Percentiles rank a stretch among this genome's conserved stretches.
Evolutionary conservation across 2,329 filamentous ascomycete species (phyloP).

Genomic region (Penicillium frequentans): DNA sequence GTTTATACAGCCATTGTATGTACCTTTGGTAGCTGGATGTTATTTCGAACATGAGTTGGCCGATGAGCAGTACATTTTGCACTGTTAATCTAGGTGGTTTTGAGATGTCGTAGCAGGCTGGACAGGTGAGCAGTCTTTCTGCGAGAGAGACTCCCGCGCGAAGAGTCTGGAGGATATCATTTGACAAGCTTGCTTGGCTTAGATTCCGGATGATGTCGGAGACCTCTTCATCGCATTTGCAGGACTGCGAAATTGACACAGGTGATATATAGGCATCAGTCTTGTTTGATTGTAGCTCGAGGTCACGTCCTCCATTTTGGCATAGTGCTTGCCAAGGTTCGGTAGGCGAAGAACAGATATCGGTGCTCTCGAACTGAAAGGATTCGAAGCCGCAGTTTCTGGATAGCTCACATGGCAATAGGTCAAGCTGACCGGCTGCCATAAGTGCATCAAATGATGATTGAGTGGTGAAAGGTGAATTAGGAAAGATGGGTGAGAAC

Average conservation of each 20-base stretch:
- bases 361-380: slow-evolving; percentile 14
- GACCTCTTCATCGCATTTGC: slow-evolving; percentile 25
- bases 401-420: slow-evolving; percentile 17
- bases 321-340: slow-evolving; percentile 11
- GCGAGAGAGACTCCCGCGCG: slow-evolving; percentile 14
- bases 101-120: slow-evolving; percentile 29
- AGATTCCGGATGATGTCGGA: slow-evolving; percentile 19
- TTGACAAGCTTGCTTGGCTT: slow-evolving; percentile 16
- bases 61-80: slow-evolving; percentile 31
- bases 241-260: slow-evolving; percentile 16
- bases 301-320: background rate
- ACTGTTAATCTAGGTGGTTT: slow-evolving; percentile 29
- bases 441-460: slow-evolving; percentile 7
- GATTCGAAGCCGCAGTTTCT: slow-evolving; percentile 22
- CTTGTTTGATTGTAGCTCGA: background rate
- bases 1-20: slow-evolving; percentile 25
- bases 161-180: slow-evolving; percentile 19
- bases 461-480: background rate
- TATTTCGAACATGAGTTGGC: slow-evolving; percentile 27
- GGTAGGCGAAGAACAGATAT: slow-evolving; percentile 16
- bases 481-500: slow-evolving; percentile 1
- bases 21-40: slow-evolving; percentile 28
- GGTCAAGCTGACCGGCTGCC: slow-evolving; percentile 7
- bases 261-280: slow-evolving; percentile 15
- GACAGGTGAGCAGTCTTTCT: slow-evolving; percentile 24